Base-by-base conservation (phyloP, 257 asterid species). In the Capsicum chinense region DNA sequence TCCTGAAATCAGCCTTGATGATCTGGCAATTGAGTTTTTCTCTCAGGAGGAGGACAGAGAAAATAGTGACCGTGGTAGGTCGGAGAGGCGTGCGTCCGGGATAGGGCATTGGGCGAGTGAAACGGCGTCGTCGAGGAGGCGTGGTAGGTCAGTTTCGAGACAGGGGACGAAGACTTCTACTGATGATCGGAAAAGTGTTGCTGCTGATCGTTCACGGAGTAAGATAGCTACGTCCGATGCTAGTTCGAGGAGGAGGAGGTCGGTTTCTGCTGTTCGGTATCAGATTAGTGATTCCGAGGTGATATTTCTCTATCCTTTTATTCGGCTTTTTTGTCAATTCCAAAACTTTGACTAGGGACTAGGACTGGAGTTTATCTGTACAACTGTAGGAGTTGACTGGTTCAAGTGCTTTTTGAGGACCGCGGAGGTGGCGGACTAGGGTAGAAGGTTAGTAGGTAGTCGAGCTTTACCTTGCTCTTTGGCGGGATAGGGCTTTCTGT, bases 1-100 rank as follows among this genome's bases (percentile, higher is more conserved):
- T 52, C 91, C 94, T 15, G 99, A 93, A 83, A 93, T 94, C 67
- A 93, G 98, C 89, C 92, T 95, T 69, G 98, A 95, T 83, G 99
- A 95, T 90, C 92, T 95, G 15, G 95, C 97, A 0, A 83, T 93
- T 2, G 99, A 95, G 85, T 86, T 94, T 12, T 93, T 93, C 79
- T 91, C 95, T 5, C 88, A 81, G 86, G 90, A 68, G 88, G 91
- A 81, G 85, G 87, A 84, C 78, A 73, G 76, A 82, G 86, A 79
- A 57, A 83, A 84, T 80, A 78, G 91, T 82, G 93, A 85, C 59
- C 87, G 88, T 21, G 84, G 71, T 7, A 85, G 95, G 71, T 85
- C 89, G 19, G 89, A 64, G 56, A 78, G 87, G 66, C 92, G 87
- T 76, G 89, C 80, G 54, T 87, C 85, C 56, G 94, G 88, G 85